Conservation (phyloP, 768 basidiomycete species). For the Trametopsis cervina region DNA sequence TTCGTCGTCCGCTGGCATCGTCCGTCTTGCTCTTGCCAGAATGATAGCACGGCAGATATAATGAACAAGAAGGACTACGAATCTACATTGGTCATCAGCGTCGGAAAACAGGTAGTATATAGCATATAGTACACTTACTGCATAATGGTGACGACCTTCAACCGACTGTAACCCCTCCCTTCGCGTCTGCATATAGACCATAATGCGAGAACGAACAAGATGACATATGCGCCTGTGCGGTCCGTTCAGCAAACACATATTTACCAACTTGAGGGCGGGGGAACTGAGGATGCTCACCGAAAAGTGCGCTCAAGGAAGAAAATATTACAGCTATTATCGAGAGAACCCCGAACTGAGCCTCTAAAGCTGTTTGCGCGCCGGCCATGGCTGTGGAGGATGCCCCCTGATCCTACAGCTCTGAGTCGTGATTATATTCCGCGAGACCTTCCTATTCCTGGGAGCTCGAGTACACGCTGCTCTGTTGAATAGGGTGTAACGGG, state of each 20-base stretch:
- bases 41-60: slow-evolving; percentile 17
- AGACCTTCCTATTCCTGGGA: no score
- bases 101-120: background rate
- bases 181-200: slow-evolving; percentile 15
- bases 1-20: slow-evolving; percentile 10
- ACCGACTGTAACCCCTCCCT: slow-evolving; percentile 5
- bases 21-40: slow-evolving; percentile 15
- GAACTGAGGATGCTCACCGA: background rate
- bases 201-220: slow-evolving; percentile 17
- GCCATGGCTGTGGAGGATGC: background rate
- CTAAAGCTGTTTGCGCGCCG: background rate
- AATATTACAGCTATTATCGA: background rate
- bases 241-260: background rate
- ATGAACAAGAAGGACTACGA: slow-evolving; percentile 15
- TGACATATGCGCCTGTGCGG: slow-evolving; percentile 14
- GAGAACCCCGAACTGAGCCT: background rate
- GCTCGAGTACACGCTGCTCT: no score
- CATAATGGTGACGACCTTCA: slow-evolving; percentile 13
- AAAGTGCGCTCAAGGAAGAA: slow-evolving; percentile 1
- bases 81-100: slow-evolving; percentile 9
- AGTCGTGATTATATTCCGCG: no score
- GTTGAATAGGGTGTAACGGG: no score
- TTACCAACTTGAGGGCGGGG: background rate
- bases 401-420: no score
- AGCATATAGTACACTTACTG: slow-evolving; percentile 12